Base-by-base conservation (phyloP, 805 yeast genomes). In the Jamesozyma lodderae region DNA sequence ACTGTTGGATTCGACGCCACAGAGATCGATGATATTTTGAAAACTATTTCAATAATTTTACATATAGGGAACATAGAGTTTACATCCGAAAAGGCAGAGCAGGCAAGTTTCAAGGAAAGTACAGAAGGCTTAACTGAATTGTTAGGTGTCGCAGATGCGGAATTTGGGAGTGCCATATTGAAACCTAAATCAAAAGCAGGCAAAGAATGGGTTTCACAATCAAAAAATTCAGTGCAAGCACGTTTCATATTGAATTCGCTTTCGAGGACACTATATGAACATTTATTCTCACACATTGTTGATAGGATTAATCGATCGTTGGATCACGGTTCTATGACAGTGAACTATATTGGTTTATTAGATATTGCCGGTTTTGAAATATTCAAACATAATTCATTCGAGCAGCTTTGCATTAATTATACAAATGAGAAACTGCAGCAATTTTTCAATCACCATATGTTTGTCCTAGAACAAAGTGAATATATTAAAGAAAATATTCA, bases 301-400 rank as follows among this genome's bases (percentile, higher is more conserved):
- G 70, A 70, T 38, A 72, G 75, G 38, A 83, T 92, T 49, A 94
- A 92, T 56, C 67, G 67, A 4, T 81, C 75, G 36, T 70, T 92
- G 9, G 72, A 70, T 44, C 70, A 63, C 32, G 62, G 66, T 6
- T 59, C 66, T 3, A 52, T 57, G 38, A 60, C 68, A 3, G 60
- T 64, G 17, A 70, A 75, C 38, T 90, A 80, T 48, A 92, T 92
- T 53, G 98, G 99, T 45, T 94, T 92, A 16, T 70, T 92, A 51
- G 99, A 92, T 77, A 92, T 92, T 51, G 94, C 94, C 43, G 98
- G 98, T 9, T 92, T 92, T 59, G 98, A 92, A 64, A 96, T 92
- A 55, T 92, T 92, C 60, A 83, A 84, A 48, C 76, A 76, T 49
- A 92, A 92, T 62, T 88, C 96, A 1, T 92, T 92, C 53, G 98